phyloP scores from a whole-genome alignment of 1,284 basidiomycete species.

The Stygiomarasmius scandens region DNA sequence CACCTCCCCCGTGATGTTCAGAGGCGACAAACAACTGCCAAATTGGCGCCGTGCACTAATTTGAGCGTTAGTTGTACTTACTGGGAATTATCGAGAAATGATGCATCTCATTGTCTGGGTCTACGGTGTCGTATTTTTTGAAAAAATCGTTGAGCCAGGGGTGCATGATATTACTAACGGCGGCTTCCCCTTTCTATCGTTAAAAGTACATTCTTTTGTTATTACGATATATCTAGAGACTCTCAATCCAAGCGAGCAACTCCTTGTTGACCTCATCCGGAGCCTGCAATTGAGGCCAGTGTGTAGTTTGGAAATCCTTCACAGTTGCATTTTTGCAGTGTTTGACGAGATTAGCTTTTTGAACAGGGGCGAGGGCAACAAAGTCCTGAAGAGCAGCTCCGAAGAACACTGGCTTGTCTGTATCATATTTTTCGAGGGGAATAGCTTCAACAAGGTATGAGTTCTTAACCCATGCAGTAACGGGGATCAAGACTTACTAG shows the following conservation, averaged over 20 bases:
- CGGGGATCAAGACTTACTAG: not conserved
- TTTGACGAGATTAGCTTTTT: not conserved
- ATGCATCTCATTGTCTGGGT: too few relatives aligned
- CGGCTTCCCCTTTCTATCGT: too few relatives aligned
- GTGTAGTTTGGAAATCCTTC: conserved; percentile 3
- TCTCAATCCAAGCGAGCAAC: conserved; percentile 2
- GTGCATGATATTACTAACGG: too few relatives aligned
- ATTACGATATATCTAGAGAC: not conserved
- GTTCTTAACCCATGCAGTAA: not conserved
- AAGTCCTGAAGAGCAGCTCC: conserved; percentile 1
- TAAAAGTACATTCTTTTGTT: too few relatives aligned
- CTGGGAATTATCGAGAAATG: too few relatives aligned
- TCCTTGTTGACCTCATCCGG: conserved; percentile 9
- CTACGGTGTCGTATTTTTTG: too few relatives aligned
- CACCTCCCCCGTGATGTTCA: too few relatives aligned
- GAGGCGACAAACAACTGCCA: too few relatives aligned
- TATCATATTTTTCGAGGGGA: not conserved
- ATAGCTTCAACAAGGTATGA: not conserved
- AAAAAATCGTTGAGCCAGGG: too few relatives aligned
- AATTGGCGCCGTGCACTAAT: too few relatives aligned
- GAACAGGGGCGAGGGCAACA: not conserved
- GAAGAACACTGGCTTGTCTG: conserved; percentile 5
- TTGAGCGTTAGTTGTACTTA: too few relatives aligned
- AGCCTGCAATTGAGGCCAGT: conserved; percentile 3
- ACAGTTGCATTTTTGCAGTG: conserved; percentile 12